These are phyloP conservation scores for Byssothecium circinans DNA, from an alignment of 2,329 filamentous ascomycete species.

Conservation along the genomic window DNA sequence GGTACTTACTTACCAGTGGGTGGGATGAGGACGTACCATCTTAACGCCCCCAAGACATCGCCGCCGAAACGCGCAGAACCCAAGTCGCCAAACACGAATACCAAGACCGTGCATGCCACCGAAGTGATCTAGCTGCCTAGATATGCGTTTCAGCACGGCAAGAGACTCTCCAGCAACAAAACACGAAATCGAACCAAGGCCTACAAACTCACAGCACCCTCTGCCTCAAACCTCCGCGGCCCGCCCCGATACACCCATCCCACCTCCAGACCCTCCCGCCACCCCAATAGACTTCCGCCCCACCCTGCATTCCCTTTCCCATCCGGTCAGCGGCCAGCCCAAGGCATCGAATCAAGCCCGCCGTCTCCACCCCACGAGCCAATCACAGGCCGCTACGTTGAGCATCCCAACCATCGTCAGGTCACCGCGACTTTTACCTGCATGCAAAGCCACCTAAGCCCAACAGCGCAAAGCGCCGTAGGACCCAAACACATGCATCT, in stretches of 20 bases:
- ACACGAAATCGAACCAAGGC: too few species aligned
- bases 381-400: conserved; percentile 42
- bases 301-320: conserved; percentile 14
- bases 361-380: conserved; percentile 27
- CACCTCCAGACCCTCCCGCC: conserved; percentile 20
- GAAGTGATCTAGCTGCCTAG: too few species aligned
- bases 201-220: neutral
- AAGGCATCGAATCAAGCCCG: conserved; percentile 33
- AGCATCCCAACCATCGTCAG: conserved; percentile 32
- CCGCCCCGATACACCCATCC: conserved; percentile 7
- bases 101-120: too few species aligned
- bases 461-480: conserved; percentile 16
- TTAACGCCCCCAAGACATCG: too few species aligned
- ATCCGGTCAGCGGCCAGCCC: conserved; percentile 29
- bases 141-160: too few species aligned
- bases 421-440: conserved; percentile 38
- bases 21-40: too few species aligned
- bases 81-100: too few species aligned
- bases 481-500: conserved; percentile 27
- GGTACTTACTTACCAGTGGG: too few species aligned
- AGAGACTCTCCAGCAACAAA: too few species aligned
- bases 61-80: too few species aligned
- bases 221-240: conserved; percentile 2
- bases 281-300: conserved; percentile 18
- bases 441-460: conserved; percentile 37